Evolutionary conservation across 257 asterid species (phyloP).

Genomic region (Dorcoceras hygrometricum): DNA sequence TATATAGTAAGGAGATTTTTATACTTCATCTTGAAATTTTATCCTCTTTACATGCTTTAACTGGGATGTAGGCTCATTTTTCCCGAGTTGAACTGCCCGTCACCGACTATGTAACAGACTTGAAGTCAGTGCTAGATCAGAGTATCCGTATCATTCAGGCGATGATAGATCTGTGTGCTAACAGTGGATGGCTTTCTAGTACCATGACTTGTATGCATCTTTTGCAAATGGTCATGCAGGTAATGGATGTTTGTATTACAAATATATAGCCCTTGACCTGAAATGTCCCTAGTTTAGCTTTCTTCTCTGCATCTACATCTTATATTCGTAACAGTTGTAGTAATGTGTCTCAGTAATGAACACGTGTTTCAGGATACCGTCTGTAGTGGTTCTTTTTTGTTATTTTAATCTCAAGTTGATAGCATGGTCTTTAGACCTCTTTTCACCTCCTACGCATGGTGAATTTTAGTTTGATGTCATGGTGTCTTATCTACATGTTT

Average conservation of each 20-base stretch:
- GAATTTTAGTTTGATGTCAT: no score
- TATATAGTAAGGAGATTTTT: not conserved
- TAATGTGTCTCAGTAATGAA: not conserved
- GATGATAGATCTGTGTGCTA: constrained; percentile 97
- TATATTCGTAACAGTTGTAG: not conserved
- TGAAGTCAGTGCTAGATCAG: constrained; percentile 94
- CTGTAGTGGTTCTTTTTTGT: not conserved
- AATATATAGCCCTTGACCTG: constrained; percentile 1
- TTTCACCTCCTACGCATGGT: not conserved
- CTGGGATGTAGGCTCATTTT: constrained; percentile 79
- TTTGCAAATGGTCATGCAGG: constrained; percentile 99
- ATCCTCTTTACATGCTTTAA: constrained; percentile 20
- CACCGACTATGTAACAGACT: constrained; percentile 88
- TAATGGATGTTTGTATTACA: constrained; percentile 28
- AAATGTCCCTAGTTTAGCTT: constrained; percentile 9
- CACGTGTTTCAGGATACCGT: not conserved
- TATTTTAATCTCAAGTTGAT: not conserved
- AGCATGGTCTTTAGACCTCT: not conserved
- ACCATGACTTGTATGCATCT: constrained; percentile 85
- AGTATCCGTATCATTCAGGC: constrained; percentile 96
- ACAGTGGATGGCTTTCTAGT: constrained; percentile 98
- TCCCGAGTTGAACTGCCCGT: constrained; percentile 77
- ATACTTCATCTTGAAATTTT: constrained; percentile 18
- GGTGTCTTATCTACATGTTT: no score
- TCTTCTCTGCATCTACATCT: not conserved